phyloP scores from a whole-genome alignment of 2,329 filamentous ascomycete species.

The Coleophoma cylindrospora region DNA sequence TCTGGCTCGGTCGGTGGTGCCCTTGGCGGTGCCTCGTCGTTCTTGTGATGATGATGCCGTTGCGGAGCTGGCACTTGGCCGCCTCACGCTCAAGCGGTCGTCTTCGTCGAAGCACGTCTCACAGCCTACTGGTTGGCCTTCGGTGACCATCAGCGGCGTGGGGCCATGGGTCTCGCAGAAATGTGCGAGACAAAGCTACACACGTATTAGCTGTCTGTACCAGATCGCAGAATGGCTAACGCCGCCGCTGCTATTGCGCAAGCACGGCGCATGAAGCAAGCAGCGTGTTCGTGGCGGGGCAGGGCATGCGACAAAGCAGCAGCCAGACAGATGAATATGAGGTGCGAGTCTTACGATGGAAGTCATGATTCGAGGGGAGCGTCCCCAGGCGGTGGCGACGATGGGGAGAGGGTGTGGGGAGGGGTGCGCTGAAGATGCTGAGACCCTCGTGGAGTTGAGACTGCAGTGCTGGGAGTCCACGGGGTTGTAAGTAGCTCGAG shows the following conservation, averaged over 20 bases:
- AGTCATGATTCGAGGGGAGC: conserved; percentile 21
- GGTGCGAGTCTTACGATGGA: conserved; percentile 22
- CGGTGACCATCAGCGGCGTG: conserved; percentile 65
- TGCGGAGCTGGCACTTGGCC: conserved; percentile 20
- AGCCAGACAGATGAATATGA: conserved; percentile 1
- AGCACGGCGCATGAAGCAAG: conserved; percentile 11
- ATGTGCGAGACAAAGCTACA: conserved; percentile 63
- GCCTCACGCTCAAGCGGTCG: conserved; percentile 18
- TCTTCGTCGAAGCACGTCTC: conserved; percentile 50
- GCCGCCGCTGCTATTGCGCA: neutral
- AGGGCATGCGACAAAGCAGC: conserved; percentile 6
- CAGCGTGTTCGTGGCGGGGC: conserved; percentile 7
- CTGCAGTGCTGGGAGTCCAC: neutral
- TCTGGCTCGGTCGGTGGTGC: conserved; percentile 7
- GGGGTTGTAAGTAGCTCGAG: neutral
- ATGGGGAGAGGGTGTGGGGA: no score
- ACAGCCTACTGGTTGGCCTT: conserved; percentile 58
- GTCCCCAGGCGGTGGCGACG: conserved; percentile 5
- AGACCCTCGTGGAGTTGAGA: no score
- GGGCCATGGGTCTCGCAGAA: conserved; percentile 68
- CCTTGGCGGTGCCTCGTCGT: conserved; percentile 7
- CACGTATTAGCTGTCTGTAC: conserved; percentile 9
- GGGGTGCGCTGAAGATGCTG: no score
- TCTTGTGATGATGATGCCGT: conserved; percentile 17
- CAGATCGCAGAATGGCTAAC: conserved; percentile 1